Conservation (phyloP, 306 rosid genomes). For the Cucumis melo region DNA sequence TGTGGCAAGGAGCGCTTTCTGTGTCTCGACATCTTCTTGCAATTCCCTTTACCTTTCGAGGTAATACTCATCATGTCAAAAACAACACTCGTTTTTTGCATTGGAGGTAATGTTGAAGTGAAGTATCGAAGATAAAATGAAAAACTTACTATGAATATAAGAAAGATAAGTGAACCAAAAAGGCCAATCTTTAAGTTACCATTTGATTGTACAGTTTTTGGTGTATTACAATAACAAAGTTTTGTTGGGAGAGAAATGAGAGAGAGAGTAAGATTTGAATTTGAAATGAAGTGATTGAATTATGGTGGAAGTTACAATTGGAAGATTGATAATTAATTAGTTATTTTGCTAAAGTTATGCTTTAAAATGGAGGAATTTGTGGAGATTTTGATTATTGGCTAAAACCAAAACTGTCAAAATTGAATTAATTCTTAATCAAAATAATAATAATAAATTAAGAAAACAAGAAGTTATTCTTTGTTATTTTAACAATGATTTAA, state of each 20-base stretch:
- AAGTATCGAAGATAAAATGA: background rate
- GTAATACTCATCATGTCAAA: conserved; percentile 6
- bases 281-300: conserved; percentile 7
- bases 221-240: background rate
- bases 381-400: background rate
- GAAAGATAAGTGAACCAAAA: conserved; percentile 15
- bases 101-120: conserved; percentile 11
- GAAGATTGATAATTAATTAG: conserved; percentile 19
- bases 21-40: conserved; percentile 1
- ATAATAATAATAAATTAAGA: too few species aligned
- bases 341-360: conserved; percentile 18
- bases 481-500: too few species aligned
- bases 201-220: conserved; percentile 26
- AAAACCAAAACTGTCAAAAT: too few species aligned
- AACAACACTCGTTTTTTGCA: conserved; percentile 15
- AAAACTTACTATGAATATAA: too few species aligned
- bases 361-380: conserved; percentile 19
- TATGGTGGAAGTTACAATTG: conserved; percentile 17
- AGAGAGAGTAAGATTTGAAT: conserved; percentile 17
- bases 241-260: conserved; percentile 4
- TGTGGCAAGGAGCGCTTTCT: conserved; percentile 10
- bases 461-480: too few species aligned
- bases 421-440: too few species aligned
- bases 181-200: conserved; percentile 26
- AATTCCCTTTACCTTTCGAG: background rate